phyloP scores from a whole-genome alignment of 1,284 basidiomycete genomes.

The Tremellales sp. region DNA sequence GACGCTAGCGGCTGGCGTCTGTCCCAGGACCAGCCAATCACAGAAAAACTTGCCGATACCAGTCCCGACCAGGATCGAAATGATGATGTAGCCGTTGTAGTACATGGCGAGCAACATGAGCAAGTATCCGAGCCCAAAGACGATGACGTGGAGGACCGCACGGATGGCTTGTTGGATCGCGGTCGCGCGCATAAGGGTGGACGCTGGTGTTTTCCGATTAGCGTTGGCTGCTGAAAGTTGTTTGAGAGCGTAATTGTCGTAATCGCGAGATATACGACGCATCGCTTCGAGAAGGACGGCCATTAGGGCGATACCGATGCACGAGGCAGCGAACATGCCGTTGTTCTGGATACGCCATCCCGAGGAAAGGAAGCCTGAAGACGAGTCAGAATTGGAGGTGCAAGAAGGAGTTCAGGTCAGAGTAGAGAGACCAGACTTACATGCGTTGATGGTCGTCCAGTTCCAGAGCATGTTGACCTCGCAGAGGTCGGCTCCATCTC shows the following conservation, averaged over 20 bases:
- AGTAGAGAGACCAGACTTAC: constrained; percentile 7
- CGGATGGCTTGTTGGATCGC: constrained; percentile 27
- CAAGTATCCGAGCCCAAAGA: constrained; percentile 22
- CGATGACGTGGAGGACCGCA: constrained; percentile 15
- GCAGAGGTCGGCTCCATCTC: not conserved
- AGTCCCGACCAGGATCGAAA: constrained; percentile 24
- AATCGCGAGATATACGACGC: constrained; percentile 15
- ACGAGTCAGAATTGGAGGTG: no score
- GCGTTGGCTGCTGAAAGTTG: constrained; percentile 12
- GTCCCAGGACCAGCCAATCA: constrained; percentile 22
- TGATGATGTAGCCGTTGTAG: constrained; percentile 31
- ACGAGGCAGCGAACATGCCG: constrained; percentile 27
- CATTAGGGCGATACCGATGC: constrained; percentile 23
- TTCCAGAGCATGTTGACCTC: constrained; percentile 33
- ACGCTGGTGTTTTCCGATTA: not conserved
- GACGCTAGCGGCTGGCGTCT: not conserved
- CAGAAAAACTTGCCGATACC: constrained; percentile 33
- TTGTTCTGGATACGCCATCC: constrained; percentile 25
- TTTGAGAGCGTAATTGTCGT: constrained; percentile 15
- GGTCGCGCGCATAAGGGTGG: constrained; percentile 13
- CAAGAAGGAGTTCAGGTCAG: not conserved
- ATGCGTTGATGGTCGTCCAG: constrained; percentile 27
- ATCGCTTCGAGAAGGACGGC: constrained; percentile 20
- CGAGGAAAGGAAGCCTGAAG: constrained; percentile 24
- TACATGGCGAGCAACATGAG: constrained; percentile 34